Base-by-base conservation (phyloP, 345 rosid genomes). In the Theobroma cacao region DNA sequence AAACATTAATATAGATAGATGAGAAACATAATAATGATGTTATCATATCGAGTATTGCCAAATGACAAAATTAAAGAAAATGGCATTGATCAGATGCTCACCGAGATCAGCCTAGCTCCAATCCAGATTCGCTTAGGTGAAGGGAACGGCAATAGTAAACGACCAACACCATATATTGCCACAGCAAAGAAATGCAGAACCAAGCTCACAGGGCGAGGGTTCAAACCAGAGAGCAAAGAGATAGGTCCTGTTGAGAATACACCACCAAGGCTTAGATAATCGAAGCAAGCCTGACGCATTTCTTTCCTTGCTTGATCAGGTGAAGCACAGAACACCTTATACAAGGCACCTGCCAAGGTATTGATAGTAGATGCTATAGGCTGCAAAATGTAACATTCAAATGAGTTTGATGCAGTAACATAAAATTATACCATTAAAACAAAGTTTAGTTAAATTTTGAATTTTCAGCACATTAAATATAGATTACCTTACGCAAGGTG, bases 281-380 rank as follows among this genome's bases (percentile, higher is more conserved):
- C 89, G 3, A 82, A 86, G 60, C 89, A 86, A 0, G 89, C 89
- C 30, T 84, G 73, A 9, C 89, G 79, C 89, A 86, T 86, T 77
- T 82, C 89, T 68, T 82, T 86, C 56, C 85, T 84, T 50, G 89
- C 89, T 75, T 82, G 82, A 68, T 86, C 87, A 40, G 83, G 77
- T n/a, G 87, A 82, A 34, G 87, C 70, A 56, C 85, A 78, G 78
- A 86, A 86, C 36, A 86, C 89, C 74, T 84, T 82, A 77, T 86
- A 86, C 71, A 86, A 82, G 47, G 89, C 89, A 18, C 80, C 79
- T 2, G 87, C 89, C 71, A 86, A 79, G 0, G 89, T 86, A 75
- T 86, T 86, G 22, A 86, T 86, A 5, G 89, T 86, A 34, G 89
- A 61, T 59, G 89, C 89, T 22, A 86, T 84, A 60, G 89, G 89